Percentiles rank a stretch among this genome's conserved stretches.
These are phyloP conservation scores for Albugo laibachii DNA, from an alignment of 352 stramenopile genomes.

Conservation along the genomic window DNA sequence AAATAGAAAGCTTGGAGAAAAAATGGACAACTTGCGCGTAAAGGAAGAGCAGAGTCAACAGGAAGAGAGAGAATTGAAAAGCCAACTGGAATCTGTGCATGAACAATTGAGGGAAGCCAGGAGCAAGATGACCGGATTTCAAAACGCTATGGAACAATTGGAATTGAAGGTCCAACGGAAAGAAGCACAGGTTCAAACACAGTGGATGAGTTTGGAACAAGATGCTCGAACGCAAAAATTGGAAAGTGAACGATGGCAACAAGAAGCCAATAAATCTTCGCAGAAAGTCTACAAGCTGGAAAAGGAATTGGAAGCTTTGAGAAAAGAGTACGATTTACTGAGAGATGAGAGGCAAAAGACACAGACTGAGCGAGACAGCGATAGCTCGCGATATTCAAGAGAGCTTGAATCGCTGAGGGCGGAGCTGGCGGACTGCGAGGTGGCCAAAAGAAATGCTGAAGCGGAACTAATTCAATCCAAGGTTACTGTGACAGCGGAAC, in stretches of 20 bases:
- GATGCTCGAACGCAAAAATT: constrained; percentile 19
- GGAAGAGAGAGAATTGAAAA: constrained; percentile 8
- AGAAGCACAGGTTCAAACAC: constrained; percentile 33
- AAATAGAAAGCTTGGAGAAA: constrained; percentile 32
- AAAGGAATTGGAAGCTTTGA: constrained; percentile 14
- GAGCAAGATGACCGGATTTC: constrained; percentile 31
- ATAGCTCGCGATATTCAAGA: constrained; percentile 13
- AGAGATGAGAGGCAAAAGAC: constrained; percentile 4
- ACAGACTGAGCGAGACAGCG: background rate
- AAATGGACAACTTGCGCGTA: constrained; percentile 26
- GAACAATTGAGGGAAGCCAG: constrained; percentile 34
- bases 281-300: no score
- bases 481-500: constrained; percentile 9
- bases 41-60: constrained; percentile 15
- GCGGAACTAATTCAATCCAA: constrained; percentile 11
- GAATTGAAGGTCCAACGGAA: constrained; percentile 63
- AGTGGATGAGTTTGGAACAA: constrained; percentile 29
- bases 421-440: constrained; percentile 8
- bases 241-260: constrained; percentile 17
- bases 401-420: constrained; percentile 15
- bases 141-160: constrained; percentile 48
- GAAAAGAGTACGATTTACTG: constrained; percentile 19
- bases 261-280: constrained; percentile 6
- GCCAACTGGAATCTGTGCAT: constrained; percentile 26
- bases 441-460: constrained; percentile 6